Percentiles rank a stretch among this genome's conserved stretches.
Evolutionary conservation across 2,329 filamentous ascomycete species (phyloP).

Genomic region (Canariomyces notabilis): DNA sequence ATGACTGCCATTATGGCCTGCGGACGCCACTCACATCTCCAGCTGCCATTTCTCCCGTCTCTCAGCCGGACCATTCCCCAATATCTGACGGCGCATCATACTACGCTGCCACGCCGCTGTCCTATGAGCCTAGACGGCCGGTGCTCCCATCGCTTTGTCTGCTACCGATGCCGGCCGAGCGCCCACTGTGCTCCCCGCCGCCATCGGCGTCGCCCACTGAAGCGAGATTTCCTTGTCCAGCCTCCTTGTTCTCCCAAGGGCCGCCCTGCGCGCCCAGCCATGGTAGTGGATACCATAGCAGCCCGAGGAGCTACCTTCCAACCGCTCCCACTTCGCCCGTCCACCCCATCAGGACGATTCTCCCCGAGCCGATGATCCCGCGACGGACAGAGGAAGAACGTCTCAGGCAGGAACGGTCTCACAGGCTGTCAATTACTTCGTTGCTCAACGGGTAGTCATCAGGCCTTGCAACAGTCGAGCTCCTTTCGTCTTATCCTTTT

Average conservation of each 20-base stretch:
- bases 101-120: conserved; percentile 54
- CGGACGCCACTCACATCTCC: conserved; percentile 36
- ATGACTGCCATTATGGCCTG: conserved; percentile 24
- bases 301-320: conserved; percentile 1
- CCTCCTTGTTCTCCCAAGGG: not conserved
- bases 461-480: not conserved
- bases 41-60: conserved; percentile 46
- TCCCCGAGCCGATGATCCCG: not conserved
- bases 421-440: not conserved
- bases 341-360: not conserved
- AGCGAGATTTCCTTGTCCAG: conserved; percentile 4
- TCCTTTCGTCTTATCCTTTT: not conserved
- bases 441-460: not conserved
- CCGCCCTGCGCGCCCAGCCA: not conserved
- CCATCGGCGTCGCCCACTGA: conserved; percentile 5
- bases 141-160: conserved; percentile 23
- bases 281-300: not conserved
- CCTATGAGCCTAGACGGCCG: conserved; percentile 20
- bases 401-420: not conserved
- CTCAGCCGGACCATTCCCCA: conserved; percentile 60
- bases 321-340: conserved; percentile 18
- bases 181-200: not conserved
- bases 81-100: conserved; percentile 64
- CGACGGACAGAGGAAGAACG: not conserved
- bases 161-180: conserved; percentile 16